phyloP scores from a whole-genome alignment of 2,329 filamentous ascomycete genomes.

The Cordyceps javanica region DNA sequence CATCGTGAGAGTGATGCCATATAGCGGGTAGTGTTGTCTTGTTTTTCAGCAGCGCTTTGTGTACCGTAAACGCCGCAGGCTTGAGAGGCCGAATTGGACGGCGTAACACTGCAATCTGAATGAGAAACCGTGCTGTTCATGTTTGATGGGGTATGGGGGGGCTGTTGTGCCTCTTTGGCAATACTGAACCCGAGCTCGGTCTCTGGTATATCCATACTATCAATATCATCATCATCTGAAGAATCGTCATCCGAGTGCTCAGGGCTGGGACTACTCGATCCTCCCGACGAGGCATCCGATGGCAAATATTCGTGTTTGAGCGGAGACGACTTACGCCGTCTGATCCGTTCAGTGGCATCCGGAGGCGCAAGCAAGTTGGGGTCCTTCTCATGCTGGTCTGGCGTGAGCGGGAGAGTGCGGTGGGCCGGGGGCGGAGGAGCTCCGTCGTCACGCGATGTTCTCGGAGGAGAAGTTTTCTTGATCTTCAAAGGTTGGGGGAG shows the following conservation, averaged over 20 bases:
- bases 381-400: conserved; percentile 26
- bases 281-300: conserved; percentile 56
- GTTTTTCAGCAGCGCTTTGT: conserved; percentile 20
- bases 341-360: conserved; percentile 36
- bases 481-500: conserved; percentile 32
- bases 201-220: conserved; percentile 54
- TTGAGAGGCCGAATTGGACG: conserved; percentile 79
- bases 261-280: conserved; percentile 52
- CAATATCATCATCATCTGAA: conserved; percentile 46
- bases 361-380: conserved; percentile 18
- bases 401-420: conserved; percentile 33
- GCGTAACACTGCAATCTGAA: conserved; percentile 59
- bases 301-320: conserved; percentile 96
- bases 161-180: conserved; percentile 22
- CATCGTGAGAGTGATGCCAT: conserved; percentile 55
- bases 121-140: conserved; percentile 39
- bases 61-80: conserved; percentile 48
- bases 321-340: conserved; percentile 80
- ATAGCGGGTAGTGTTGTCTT: conserved; percentile 40
- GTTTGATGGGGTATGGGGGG: conserved; percentile 18
- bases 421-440: conserved; percentile 51
- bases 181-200: conserved; percentile 55
- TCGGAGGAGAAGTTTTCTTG: conserved; percentile 24
- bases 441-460: conserved; percentile 43
- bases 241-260: conserved; percentile 44